phyloP scores from a whole-genome alignment of 768 basidiomycete genomes.

The Calocybe cyanea region DNA sequence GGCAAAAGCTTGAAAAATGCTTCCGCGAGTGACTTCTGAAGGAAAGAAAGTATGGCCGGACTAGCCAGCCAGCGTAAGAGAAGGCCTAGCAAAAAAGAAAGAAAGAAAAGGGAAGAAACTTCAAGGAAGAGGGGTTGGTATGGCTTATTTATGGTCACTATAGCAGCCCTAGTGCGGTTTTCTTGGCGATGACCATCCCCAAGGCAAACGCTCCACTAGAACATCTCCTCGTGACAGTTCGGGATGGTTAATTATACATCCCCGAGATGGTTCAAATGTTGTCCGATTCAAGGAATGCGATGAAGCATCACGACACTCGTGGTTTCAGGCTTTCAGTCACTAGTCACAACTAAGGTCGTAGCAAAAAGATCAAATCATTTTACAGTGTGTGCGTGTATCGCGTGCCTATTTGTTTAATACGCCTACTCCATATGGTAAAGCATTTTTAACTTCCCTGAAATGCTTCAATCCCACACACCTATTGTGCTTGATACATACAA shows the following conservation, averaged over 20 bases:
- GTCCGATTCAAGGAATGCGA: too few species aligned
- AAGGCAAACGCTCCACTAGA: too few species aligned
- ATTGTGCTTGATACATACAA: conserved; percentile 33
- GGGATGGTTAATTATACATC: too few species aligned
- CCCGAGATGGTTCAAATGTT: too few species aligned
- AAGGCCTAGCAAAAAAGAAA: conserved; percentile 11
- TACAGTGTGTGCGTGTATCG: too few species aligned
- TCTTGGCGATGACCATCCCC: not conserved
- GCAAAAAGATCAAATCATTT: too few species aligned
- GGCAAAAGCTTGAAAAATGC: not conserved
- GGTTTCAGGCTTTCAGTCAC: too few species aligned
- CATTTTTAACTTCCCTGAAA: conserved; percentile 22
- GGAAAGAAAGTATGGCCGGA: conserved; percentile 2
- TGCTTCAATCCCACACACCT: conserved; percentile 22
- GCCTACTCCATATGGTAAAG: conserved; percentile 22
- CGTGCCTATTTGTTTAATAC: too few species aligned
- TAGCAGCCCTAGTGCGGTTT: conserved; percentile 4
- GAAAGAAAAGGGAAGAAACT: not conserved
- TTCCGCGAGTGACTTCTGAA: not conserved
- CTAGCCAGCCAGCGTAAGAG: conserved; percentile 13
- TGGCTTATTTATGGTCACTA: not conserved
- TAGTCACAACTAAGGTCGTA: too few species aligned
- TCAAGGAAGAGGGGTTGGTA: not conserved
- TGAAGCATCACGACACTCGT: too few species aligned
- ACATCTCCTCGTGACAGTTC: too few species aligned